Percentiles rank a stretch among this genome's conserved stretches.
Evolutionary conservation across 2,329 filamentous ascomycete genomes (phyloP).

Genomic region (Trichoderma guizhouense): DNA sequence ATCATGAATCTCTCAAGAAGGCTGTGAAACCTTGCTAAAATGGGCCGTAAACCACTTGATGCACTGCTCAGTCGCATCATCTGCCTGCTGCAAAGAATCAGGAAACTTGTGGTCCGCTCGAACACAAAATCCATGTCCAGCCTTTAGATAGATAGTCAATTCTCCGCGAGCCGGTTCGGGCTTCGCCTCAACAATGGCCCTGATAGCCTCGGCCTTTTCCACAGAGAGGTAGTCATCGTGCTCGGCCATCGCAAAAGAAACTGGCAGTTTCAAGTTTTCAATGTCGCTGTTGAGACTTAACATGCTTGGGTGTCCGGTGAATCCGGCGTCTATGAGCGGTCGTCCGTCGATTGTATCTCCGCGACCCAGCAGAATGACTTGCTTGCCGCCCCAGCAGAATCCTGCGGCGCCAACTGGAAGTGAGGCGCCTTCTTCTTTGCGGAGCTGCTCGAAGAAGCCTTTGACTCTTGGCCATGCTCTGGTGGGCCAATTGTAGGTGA

Average conservation of each 20-base stretch:
- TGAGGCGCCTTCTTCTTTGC: constrained; percentile 28
- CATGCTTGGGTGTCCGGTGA: constrained; percentile 51
- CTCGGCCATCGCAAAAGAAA: constrained; percentile 46
- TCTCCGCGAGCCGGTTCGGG: constrained; percentile 34
- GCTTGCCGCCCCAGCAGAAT: constrained; percentile 63
- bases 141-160: constrained; percentile 35
- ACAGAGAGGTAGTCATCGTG: constrained; percentile 39
- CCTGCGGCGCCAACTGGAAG: constrained; percentile 51
- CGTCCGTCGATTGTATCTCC: constrained; percentile 31
- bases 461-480: constrained; percentile 34
- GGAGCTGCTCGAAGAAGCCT: constrained; percentile 37
- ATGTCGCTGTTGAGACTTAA: constrained; percentile 47
- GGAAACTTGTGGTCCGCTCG: constrained; percentile 30
- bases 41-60: constrained; percentile 34
- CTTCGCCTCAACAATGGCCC: constrained; percentile 35
- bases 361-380: constrained; percentile 47
- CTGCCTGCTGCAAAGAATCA: constrained; percentile 28
- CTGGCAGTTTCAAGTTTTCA: constrained; percentile 41
- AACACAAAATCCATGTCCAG: constrained; percentile 42
- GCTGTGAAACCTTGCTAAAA: constrained; percentile 15
- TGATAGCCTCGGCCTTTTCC: constrained; percentile 33
- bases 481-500: constrained; percentile 30
- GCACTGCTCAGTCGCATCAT: constrained; percentile 33
- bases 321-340: constrained; percentile 49
- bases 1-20: not conserved